Percentiles rank a stretch among this genome's conserved stretches.
These are phyloP conservation scores for Acrodontium crateriforme DNA, from an alignment of 2,329 filamentous ascomycete genomes.

Conservation along the genomic window DNA sequence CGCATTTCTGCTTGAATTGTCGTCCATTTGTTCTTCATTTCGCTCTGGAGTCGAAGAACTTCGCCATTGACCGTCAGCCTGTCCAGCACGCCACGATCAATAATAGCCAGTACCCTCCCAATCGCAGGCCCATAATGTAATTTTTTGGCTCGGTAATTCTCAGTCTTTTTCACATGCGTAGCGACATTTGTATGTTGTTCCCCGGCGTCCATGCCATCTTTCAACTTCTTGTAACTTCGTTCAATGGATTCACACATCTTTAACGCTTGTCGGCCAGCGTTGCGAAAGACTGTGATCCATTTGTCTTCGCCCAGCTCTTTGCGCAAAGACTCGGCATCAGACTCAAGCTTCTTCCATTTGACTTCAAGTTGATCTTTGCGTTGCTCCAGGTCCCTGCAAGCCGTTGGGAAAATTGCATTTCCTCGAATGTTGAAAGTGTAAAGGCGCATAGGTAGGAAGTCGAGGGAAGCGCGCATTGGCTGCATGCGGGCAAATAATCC, in stretches of 20 bases:
- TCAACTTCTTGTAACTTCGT: conserved; percentile 68
- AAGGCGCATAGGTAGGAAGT: conserved; percentile 90
- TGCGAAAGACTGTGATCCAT: conserved; percentile 91
- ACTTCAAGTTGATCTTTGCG: conserved; percentile 61
- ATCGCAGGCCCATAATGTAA: conserved; percentile 88
- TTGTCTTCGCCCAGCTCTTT: conserved; percentile 89
- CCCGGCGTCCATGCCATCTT: conserved; percentile 62
- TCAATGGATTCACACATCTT: conserved; percentile 97
- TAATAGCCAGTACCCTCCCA: conserved; percentile 78
- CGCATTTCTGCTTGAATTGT: conserved; percentile 61
- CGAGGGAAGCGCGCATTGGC: conserved; percentile 77
- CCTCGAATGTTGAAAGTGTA: conserved; percentile 74
- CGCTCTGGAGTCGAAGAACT: conserved; percentile 70
- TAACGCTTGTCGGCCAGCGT: conserved; percentile 77
- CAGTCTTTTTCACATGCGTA: conserved; percentile 65
- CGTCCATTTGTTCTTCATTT: conserved; percentile 73
- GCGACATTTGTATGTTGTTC: conserved; percentile 59
- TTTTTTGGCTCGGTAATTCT: conserved; percentile 91
- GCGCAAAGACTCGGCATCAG: conserved; percentile 76
- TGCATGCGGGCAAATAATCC: conserved; percentile 93
- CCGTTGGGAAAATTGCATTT: conserved; percentile 68
- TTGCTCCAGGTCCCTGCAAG: conserved; percentile 75
- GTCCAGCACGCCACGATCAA: conserved; percentile 89
- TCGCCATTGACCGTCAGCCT: conserved; percentile 95
- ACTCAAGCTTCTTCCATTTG: conserved; percentile 78